phyloP scores from a whole-genome alignment of 805 yeast species.

The Candida taoyuanica region DNA sequence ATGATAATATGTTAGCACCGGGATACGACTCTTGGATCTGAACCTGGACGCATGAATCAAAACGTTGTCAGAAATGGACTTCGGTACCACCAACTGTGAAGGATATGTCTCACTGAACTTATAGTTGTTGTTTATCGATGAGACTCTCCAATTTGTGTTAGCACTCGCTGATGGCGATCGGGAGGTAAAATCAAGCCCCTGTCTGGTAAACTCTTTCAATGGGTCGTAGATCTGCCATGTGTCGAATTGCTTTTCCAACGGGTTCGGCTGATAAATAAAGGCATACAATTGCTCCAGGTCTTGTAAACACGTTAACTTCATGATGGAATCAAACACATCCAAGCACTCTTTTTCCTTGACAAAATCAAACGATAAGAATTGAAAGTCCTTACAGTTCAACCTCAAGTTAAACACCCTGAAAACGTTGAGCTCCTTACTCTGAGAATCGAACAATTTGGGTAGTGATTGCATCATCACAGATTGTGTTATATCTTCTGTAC shows the following conservation, averaged over 20 bases:
- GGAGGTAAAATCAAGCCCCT: conserved; percentile 46
- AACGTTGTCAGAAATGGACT: conserved; percentile 74
- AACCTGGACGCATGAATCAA: conserved; percentile 79
- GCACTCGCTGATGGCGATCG: conserved; percentile 6
- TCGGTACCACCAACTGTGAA: conserved; percentile 59
- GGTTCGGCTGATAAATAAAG: conserved; percentile 71
- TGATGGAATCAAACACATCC: conserved; percentile 70
- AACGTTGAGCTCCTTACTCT: conserved; percentile 23
- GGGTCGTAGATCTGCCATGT: conserved; percentile 75
- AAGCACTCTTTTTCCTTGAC: conserved; percentile 49
- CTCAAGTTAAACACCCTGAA: conserved; percentile 51
- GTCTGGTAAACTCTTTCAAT: conserved; percentile 62
- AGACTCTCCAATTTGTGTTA: conserved; percentile 58
- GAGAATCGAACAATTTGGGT: conserved; percentile 14
- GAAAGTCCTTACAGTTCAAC: conserved; percentile 78
- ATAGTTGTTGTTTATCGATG: conserved; percentile 60
- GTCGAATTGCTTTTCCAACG: conserved; percentile 52
- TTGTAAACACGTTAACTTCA: conserved; percentile 56
- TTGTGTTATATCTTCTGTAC: conserved; percentile 11
- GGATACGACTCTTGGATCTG: conserved; percentile 81
- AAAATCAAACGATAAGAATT: conserved; percentile 76
- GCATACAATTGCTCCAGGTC: conserved; percentile 67
- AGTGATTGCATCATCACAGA: conserved; percentile 10
- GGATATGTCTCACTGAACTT: conserved; percentile 78
- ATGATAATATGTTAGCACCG: conserved; percentile 75